Conservation (phyloP, 148 eudicot species). For the Hydrangea macrophylla region DNA sequence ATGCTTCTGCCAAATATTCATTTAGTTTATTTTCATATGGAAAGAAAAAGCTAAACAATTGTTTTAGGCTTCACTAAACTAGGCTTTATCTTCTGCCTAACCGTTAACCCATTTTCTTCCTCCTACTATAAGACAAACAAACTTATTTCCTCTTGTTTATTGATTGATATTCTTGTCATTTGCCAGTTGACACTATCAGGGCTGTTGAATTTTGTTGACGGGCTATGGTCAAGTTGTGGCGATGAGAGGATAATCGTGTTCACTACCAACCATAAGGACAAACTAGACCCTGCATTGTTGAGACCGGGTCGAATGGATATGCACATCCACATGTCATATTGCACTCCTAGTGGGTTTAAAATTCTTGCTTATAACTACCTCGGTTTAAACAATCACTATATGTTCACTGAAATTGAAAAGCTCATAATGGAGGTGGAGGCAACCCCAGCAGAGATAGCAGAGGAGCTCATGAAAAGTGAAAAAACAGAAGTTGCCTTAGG, state of each 20-base stretch:
- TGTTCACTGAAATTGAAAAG: too few relatives aligned
- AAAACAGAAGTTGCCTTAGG: too few relatives aligned
- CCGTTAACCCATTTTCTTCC: not conserved
- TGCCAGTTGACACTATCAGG: constrained; percentile 14
- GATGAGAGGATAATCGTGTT: constrained; percentile 18
- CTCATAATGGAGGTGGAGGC: too few relatives aligned
- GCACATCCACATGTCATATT: constrained; percentile 23
- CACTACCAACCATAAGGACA: constrained; percentile 20
- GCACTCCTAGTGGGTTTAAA: constrained; percentile 10
- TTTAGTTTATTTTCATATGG: too few relatives aligned
- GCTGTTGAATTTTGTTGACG: constrained; percentile 18
- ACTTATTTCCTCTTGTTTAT: not conserved
- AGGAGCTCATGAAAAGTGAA: too few relatives aligned
- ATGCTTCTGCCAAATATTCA: too few relatives aligned
- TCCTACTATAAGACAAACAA: too few relatives aligned
- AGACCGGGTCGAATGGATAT: constrained; percentile 22
- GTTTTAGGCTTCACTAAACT: too few relatives aligned
- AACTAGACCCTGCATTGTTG: too few relatives aligned
- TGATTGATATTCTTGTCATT: not conserved
- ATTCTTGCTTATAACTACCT: constrained; percentile 15
- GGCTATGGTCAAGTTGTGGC: constrained; percentile 19
- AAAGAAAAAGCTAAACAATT: too few relatives aligned
- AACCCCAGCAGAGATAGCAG: too few relatives aligned
- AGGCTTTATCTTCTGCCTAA: not conserved
- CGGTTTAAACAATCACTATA: not conserved